Evolutionary conservation across 495 filamentous ascomycete genomes (phyloP), one percentile per base, ranked within the genome.

Genomic region (Neurospora sp.): DNA sequence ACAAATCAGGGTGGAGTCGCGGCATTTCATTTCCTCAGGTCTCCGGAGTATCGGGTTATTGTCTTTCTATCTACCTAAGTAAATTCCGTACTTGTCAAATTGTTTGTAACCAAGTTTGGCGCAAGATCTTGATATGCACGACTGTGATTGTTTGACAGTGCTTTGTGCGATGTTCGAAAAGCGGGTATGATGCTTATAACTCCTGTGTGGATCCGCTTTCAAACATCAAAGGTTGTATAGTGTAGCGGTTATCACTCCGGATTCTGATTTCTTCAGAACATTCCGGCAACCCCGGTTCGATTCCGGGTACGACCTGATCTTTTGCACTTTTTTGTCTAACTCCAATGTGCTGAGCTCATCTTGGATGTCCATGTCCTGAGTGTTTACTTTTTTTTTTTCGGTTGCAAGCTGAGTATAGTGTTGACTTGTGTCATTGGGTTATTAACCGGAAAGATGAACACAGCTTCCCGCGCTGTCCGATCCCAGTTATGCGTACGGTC

Each of bases 201-300:
- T 31, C 10, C 14, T 16, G 3, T 35, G 53, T 31, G 20, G 20
- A 59, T 14, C 10, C 6, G 3, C 0, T 27, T 27, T 59, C 20
- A 59, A 65, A 4, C 14, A 65, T 65, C 53, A 31, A 31, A 61
- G 53, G 53, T 61, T 61, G 53, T 61, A 61, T 61, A 61, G 53
- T 61, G 53, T 61, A 61, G 53, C 53, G 53, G 53, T 61, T 61
- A 61, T 61, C 53, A 61, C 53, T 61, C 53, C 53, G 53, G 53
- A 61, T 61, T 61, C 53, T 61, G 53, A 61, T 61, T 35, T 61
- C 53, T 61, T 61, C 22, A 61, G 53, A 61, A 61, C 53, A 35
- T 77, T 78, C 75, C 72, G 77, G 77, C 31, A 73, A 79, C 77
- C 77, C 77, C 76, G 76, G 76, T 79, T 79, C 76, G 77, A 79